A percentile compares a stretch with the other conserved stretches of the same genome.
Evolutionary conservation across 495 filamentous ascomycete species (phyloP).

Genomic region (Xylaria castorea): DNA sequence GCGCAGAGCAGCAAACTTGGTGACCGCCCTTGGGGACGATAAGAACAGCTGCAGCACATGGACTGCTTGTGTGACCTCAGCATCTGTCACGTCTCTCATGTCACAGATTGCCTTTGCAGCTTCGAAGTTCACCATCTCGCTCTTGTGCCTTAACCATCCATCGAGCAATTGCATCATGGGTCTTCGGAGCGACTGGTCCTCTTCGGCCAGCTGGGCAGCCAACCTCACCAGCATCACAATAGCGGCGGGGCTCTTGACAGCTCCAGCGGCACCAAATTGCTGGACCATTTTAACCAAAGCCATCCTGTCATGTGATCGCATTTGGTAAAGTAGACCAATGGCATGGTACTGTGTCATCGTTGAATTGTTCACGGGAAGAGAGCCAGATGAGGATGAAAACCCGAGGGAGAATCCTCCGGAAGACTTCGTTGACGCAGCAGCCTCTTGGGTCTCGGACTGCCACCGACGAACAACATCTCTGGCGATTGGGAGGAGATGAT

Average conservation of each 20-base stretch:
- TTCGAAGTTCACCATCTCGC: constrained; percentile 99
- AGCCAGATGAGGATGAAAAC: constrained; percentile 76
- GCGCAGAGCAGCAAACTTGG: constrained; percentile 96
- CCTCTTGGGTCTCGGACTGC: constrained; percentile 99
- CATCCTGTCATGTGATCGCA: constrained; percentile 98
- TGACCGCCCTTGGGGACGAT: constrained; percentile 93
- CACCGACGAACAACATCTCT: constrained; percentile 95
- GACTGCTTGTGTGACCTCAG: constrained; percentile 89
- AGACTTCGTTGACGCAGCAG: constrained; percentile 86
- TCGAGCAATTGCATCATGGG: constrained; percentile 95
- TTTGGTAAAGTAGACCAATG: constrained; percentile 96
- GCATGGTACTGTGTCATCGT: constrained; percentile 99
- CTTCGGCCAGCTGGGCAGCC: constrained; percentile 93
- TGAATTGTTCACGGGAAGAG: constrained; percentile 76
- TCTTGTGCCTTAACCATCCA: constrained; percentile 97
- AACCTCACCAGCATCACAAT: constrained; percentile 90
- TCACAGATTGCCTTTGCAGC: constrained; percentile 97
- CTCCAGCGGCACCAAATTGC: constrained; percentile 89
- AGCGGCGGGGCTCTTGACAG: constrained; percentile 92
- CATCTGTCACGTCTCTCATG: constrained; percentile 89
- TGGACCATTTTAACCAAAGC: constrained; percentile 99
- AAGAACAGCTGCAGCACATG: constrained; percentile 96
- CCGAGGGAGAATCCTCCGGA: constrained; percentile 88
- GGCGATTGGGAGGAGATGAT: constrained; percentile 96
- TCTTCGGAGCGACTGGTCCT: constrained; percentile 85